phyloP scores from a whole-genome alignment of 164 flowering plant species.

The Akebia trifoliata region DNA sequence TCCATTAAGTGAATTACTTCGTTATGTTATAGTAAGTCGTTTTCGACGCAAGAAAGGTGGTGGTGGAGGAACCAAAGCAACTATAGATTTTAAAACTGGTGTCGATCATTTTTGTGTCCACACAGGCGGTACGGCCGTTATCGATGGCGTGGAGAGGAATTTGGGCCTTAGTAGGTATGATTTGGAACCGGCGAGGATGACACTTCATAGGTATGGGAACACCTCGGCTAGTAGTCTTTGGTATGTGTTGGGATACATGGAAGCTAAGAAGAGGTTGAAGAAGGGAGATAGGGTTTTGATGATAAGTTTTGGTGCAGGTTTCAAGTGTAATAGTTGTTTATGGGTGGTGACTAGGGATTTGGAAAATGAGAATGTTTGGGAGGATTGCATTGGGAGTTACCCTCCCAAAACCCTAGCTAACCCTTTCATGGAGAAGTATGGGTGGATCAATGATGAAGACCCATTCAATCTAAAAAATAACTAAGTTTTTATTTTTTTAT shows the following conservation, averaged over 20 bases:
- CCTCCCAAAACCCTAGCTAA: conserved; percentile 38
- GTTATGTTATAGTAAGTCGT: conserved; percentile 18
- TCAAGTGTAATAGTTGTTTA: conserved; percentile 61
- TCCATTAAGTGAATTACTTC: conserved; percentile 39
- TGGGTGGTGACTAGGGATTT: conserved; percentile 65
- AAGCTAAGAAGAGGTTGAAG: conserved; percentile 53
- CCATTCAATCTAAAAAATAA: conserved; percentile 10
- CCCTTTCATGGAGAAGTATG: conserved; percentile 54
- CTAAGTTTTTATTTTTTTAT: too few relatives aligned
- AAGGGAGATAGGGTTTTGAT: conserved; percentile 50
- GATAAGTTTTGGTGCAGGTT: conserved; percentile 72
- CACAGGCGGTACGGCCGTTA: conserved; percentile 49
- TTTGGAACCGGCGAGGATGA: conserved; percentile 63
- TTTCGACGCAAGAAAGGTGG: neutral
- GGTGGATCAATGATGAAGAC: conserved; percentile 43
- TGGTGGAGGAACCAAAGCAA: conserved; percentile 1
- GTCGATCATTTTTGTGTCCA: conserved; percentile 59
- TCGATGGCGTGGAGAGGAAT: conserved; percentile 43
- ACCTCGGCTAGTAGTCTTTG: conserved; percentile 63
- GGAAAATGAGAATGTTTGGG: conserved; percentile 56
- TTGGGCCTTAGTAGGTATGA: conserved; percentile 42
- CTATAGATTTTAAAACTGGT: conserved; percentile 43
- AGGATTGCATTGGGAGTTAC: conserved; percentile 42
- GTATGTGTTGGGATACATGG: conserved; percentile 79
- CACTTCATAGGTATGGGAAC: conserved; percentile 66